Evolutionary conservation across 2,329 filamentous ascomycete species (phyloP), one percentile per base, ranked within the genome.

Genomic region (Diaporthe sp.): DNA sequence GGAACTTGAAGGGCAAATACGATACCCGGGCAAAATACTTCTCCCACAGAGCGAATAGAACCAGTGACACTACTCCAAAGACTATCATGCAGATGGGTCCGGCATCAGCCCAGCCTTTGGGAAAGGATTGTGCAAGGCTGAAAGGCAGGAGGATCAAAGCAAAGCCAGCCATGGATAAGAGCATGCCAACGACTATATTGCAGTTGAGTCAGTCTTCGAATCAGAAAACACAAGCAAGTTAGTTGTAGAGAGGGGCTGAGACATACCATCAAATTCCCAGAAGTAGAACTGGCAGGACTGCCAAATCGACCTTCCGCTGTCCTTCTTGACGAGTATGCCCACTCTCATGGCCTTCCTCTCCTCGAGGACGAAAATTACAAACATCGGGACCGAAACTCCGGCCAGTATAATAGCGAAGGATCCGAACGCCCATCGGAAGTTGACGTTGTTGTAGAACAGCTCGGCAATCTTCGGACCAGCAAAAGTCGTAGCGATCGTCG

Each of bases 361-460:
- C 79, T 93, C 92, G 80, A 86, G 85, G 61, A 89, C 84, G 79
- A 94, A 87, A 13, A 93, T 83, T n/a, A 86, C 78, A 58, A 88
- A 86, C 2, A 94, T 85, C 0, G 92, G 92, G 25, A 88, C 77
- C 71, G 89, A 89, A 70, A 92, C 87, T 42, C 89, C 84, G 2
- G 92, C 91, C 12, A 90, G 83, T 77, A 94, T 88, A 78, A 94
- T 92, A 73, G 89, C 86, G 83, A 91, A 94, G 75, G 89, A 86
- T 70, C 92, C 92, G 77, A 92, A 92, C 4, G 89, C 92, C 93
- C 92, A 94, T 72, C 92, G 87, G 89, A 90, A 94, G 65, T 88
- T 89, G 7, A 87, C 84, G 22, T 88, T 83, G 15, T 82, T 77
- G 31, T 90, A 84, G 72, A 92, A 88, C 1, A 84, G 82, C 17